Conservation (phyloP, 1,284 basidiomycete species). For the Pseudozyma tsukubaensis region DNA sequence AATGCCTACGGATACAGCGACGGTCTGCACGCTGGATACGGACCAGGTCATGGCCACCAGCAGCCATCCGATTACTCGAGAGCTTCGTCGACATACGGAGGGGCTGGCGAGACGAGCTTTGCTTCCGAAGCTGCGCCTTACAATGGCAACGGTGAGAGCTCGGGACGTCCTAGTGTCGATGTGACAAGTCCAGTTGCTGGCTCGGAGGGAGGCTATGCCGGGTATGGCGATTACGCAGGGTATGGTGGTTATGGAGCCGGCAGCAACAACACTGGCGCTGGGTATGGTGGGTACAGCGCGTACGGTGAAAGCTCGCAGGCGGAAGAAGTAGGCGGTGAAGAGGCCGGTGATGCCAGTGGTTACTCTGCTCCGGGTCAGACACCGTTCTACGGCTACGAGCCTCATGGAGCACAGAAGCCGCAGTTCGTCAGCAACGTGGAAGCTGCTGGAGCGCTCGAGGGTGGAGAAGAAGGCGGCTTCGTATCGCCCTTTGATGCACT, state of each 20-base stretch:
- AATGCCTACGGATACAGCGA: slow-evolving; percentile 18
- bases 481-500: slow-evolving; percentile 85
- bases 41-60: slow-evolving; percentile 17
- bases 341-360: slow-evolving; percentile 22
- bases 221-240: slow-evolving; percentile 33
- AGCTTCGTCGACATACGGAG: slow-evolving; percentile 38
- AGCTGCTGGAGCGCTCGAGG: slow-evolving; percentile 35
- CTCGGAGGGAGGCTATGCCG: slow-evolving; percentile 24
- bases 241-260: slow-evolving; percentile 32
- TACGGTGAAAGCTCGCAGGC: slow-evolving; percentile 20
- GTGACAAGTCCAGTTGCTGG: slow-evolving; percentile 10
- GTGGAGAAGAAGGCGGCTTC: slow-evolving; percentile 72
- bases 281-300: slow-evolving; percentile 31
- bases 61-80: slow-evolving; percentile 25
- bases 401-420: slow-evolving; percentile 56
- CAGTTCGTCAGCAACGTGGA: slow-evolving; percentile 67
- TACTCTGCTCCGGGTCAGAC: slow-evolving; percentile 22
- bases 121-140: slow-evolving; percentile 35
- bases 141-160: slow-evolving; percentile 25
- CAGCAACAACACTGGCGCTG: no score
- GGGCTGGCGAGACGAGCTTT: slow-evolving; percentile 36
- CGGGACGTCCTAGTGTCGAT: slow-evolving; percentile 31
- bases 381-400: slow-evolving; percentile 61
- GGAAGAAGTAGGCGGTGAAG: slow-evolving; percentile 18
- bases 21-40: slow-evolving; percentile 17